Percentiles rank a stretch among this genome's conserved stretches.
Conservation (phyloP, 768 basidiomycete species). For the Candolleomyces eurysporus region DNA sequence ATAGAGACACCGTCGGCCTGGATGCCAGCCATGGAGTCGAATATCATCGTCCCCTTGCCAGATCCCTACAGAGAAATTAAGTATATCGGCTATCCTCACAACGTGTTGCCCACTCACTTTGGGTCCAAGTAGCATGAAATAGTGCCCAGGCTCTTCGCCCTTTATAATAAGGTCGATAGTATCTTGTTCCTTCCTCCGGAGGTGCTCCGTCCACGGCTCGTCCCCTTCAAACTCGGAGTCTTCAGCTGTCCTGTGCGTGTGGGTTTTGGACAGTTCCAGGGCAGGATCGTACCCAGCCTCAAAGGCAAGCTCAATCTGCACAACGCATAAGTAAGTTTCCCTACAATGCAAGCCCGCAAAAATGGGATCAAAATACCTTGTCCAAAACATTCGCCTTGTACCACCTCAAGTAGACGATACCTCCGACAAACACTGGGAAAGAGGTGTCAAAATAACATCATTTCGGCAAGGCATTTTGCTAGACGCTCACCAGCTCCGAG, state of each 20-base stretch:
- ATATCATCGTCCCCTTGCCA: conserved; percentile 80
- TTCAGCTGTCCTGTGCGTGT: conserved; percentile 29
- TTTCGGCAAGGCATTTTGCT: background rate
- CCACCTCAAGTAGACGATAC: conserved; percentile 70
- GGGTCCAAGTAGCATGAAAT: conserved; percentile 74
- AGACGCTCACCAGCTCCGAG: conserved; percentile 49
- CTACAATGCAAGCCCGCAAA: background rate
- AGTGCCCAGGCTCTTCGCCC: conserved; percentile 69
- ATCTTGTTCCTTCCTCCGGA: conserved; percentile 74
- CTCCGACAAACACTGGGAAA: conserved; percentile 60
- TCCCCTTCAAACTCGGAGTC: conserved; percentile 30
- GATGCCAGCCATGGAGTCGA: conserved; percentile 75
- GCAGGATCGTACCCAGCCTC: conserved; percentile 80
- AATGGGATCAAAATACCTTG: conserved; percentile 49
- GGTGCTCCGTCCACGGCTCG: conserved; percentile 53
- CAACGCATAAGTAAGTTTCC: conserved; percentile 7
- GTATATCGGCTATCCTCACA: background rate
- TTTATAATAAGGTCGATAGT: conserved; percentile 75
- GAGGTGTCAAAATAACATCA: conserved; percentile 8
- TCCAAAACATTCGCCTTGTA: conserved; percentile 81
- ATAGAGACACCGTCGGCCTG: conserved; percentile 70
- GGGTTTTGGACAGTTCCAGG: conserved; percentile 62
- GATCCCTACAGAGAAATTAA: conserved; percentile 47
- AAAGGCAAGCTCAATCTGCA: conserved; percentile 77
- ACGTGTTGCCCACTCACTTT: conserved; percentile 45